phyloP scores from a whole-genome alignment of 352 stramenopile genomes.

The Pythium inflatum region DNA sequence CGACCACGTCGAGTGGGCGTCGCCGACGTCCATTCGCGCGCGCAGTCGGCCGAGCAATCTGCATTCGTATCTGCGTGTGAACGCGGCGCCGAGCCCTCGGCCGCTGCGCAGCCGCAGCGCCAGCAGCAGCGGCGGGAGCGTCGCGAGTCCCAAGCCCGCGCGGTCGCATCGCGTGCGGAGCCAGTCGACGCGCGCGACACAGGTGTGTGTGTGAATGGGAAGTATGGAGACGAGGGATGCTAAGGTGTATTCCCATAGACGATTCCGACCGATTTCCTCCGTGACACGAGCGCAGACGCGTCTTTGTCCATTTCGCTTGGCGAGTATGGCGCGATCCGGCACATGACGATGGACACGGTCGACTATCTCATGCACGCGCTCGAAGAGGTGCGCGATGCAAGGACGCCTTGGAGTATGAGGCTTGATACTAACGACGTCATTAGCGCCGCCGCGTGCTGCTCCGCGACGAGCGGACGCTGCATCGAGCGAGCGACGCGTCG shows the following conservation, averaged over 20 bases:
- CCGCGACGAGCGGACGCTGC: not conserved
- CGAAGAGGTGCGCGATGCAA: constrained; percentile 71
- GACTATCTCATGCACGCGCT: constrained; percentile 71
- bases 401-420: too few relatives aligned
- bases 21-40: constrained; percentile 43
- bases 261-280: not conserved
- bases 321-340: constrained; percentile 46
- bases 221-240: too few relatives aligned
- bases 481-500: not conserved
- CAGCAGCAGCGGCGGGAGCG: constrained; percentile 20
- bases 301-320: constrained; percentile 40
- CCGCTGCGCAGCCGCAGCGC: constrained; percentile 1
- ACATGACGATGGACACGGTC: constrained; percentile 68
- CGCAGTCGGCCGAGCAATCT: constrained; percentile 55
- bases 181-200: constrained; percentile 30
- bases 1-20: constrained; percentile 37
- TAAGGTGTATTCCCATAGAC: constrained; percentile 12
- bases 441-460: constrained; percentile 16
- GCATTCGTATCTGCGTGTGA: constrained; percentile 38
- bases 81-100: constrained; percentile 26
- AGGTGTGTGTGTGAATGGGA: constrained; percentile 29
- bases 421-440: too few relatives aligned
- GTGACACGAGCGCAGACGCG: too few relatives aligned
- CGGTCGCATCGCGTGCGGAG: not conserved
- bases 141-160: constrained; percentile 17